phyloP scores from a whole-genome alignment of 805 yeast species.

The Schwanniomyces vanrijiae region DNA sequence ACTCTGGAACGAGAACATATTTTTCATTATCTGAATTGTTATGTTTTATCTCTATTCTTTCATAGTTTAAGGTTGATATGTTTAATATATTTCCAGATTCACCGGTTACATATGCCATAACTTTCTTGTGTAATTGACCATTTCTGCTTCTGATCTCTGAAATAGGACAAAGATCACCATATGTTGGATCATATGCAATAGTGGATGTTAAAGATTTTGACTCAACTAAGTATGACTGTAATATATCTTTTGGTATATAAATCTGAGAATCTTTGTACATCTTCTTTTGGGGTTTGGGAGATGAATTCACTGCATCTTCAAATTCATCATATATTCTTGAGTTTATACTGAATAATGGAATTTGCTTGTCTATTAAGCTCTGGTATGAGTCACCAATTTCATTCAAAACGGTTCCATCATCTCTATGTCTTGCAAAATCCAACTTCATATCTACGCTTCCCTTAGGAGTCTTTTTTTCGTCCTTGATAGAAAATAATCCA shows the following conservation, averaged over 20 bases:
- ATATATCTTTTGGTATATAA: conserved; percentile 23
- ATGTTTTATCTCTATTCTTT: conserved; percentile 2
- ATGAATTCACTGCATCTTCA: conserved; percentile 5
- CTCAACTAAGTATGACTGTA: conserved; percentile 20
- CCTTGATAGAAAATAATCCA: conserved; percentile 12
- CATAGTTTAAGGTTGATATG: conserved; percentile 16
- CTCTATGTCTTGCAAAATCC: conserved; percentile 23
- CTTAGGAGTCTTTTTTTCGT: background rate
- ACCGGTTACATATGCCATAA: conserved; percentile 31
- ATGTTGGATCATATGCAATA: conserved; percentile 36
- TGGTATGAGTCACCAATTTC: conserved; percentile 9
- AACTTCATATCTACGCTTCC: conserved; percentile 11
- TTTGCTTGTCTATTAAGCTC: conserved; percentile 8
- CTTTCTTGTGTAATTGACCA: conserved; percentile 6
- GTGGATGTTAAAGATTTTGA: conserved; percentile 23
- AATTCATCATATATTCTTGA: conserved; percentile 11
- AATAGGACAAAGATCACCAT: conserved; percentile 19
- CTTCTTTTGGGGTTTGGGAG: background rate
- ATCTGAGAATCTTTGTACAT: conserved; percentile 7
- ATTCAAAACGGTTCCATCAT: conserved; percentile 15
- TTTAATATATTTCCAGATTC: conserved; percentile 26
- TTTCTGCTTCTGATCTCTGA: conserved; percentile 10
- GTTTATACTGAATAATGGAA: conserved; percentile 7
- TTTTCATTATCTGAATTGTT: background rate
- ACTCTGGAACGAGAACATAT: conserved; percentile 12